A percentile compares a stretch with the other conserved stretches of the same genome.
Evolutionary conservation across 1,284 basidiomycete genomes (phyloP).

Genomic region (Prillingera fragicola): DNA sequence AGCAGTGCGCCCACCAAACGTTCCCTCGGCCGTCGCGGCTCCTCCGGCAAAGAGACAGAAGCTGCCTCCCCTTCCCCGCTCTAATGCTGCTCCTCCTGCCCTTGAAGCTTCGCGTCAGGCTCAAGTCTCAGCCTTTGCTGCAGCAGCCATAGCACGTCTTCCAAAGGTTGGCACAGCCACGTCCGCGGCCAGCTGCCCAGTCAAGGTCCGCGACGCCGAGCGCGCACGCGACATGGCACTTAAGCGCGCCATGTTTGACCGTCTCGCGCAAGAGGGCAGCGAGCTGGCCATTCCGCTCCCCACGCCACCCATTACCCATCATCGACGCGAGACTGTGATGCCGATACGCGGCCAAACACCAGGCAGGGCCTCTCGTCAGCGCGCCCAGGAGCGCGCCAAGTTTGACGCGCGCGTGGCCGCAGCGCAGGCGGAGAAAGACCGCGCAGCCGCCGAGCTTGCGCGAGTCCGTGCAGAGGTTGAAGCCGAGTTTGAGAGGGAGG

Average conservation of each 20-base stretch:
- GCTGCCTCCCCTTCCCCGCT: too few relatives aligned
- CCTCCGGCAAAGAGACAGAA: too few relatives aligned
- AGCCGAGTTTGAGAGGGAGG: constrained; percentile 21
- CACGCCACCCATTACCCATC: neutral
- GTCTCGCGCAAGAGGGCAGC: constrained; percentile 3
- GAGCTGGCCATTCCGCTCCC: neutral
- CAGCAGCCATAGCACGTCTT: constrained; percentile 26
- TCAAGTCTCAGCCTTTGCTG: constrained; percentile 24
- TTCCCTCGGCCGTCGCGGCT: too few relatives aligned
- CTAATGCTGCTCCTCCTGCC: too few relatives aligned
- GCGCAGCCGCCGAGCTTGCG: constrained; percentile 9
- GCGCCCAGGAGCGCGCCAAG: constrained; percentile 21
- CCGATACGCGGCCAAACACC: constrained; percentile 29
- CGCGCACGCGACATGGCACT: constrained; percentile 24
- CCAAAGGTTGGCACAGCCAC: constrained; percentile 26
- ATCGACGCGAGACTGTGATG: constrained; percentile 10
- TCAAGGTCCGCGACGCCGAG: constrained; percentile 22
- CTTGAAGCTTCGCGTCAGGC: too few relatives aligned
- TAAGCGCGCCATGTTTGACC: constrained; percentile 27
- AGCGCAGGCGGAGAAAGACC: constrained; percentile 12
- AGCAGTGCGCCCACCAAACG: too few relatives aligned
- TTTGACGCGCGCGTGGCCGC: constrained; percentile 22
- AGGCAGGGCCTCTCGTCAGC: constrained; percentile 25
- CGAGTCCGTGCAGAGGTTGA: constrained; percentile 21
- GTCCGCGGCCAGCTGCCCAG: constrained; percentile 9